Base-by-base conservation (phyloP, 2,329 filamentous ascomycete species). In the Aureobasidium sp. region DNA sequence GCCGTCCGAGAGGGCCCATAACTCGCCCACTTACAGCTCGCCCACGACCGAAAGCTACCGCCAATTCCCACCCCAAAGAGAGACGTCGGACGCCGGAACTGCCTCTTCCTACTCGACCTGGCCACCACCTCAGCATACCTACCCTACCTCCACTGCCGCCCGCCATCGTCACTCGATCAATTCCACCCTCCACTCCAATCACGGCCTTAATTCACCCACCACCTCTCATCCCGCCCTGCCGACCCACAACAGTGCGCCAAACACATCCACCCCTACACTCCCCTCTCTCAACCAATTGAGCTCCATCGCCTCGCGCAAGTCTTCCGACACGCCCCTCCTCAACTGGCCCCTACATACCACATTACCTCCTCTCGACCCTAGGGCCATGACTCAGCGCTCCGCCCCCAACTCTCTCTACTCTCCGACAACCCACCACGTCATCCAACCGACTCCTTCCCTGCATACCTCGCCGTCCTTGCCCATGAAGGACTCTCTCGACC, bases 261-360 rank as follows among this genome's bases (percentile, higher is more conserved):
- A 29, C 33, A 39, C 42, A 40, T 35, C 35, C 7, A 7, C 47
- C 12, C 27, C 45, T 17, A 59, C 17, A n/a, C 35, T 59, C 22
- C 56, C 56, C 15, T 19, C 56, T 29, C 35, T 59, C 22, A 59
- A 19, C 24, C 31, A 48, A 24, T 5, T 49, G 5, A 31, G 27
- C 31, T 39, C 42, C 9, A 37, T 49, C 14, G 15, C 24, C 12
- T 14, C 56, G 2, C 56, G 40, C 7, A 59, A 59, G 14, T 9
- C 42, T 2, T 8, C 29, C 17, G 44, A 48, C 19, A 59, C 37
- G 2, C 47, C 57, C 40, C 37, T 60, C 8, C 37, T 60, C n/a
- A 60, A 60, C 19, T 60, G 57, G 57, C 57, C 57, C 11, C n/a
- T 60, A n/a, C 57, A 60, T 6, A 60, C 57, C 47, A 60, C 47